phyloP scores from a whole-genome alignment of 2,329 filamentous ascomycete genomes.

The Botryotinia narcissicola region DNA sequence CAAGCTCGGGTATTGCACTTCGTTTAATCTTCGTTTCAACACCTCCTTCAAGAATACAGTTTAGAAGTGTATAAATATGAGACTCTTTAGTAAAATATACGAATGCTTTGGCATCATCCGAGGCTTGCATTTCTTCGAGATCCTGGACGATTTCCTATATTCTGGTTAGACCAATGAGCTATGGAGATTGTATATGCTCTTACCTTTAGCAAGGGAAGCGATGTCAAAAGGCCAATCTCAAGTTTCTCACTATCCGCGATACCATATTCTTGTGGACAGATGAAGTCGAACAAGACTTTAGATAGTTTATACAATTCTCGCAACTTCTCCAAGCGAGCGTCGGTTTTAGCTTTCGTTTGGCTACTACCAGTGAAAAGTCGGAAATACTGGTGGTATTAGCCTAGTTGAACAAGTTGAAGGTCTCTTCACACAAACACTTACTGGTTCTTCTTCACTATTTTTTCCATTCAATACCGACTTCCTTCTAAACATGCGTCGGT shows the following conservation, averaged over 20 bases:
- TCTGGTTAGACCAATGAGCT: slow-evolving; percentile 21
- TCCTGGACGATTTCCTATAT: slow-evolving; percentile 90
- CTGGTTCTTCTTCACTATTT: slow-evolving; percentile 46
- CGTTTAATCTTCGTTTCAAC: slow-evolving; percentile 96
- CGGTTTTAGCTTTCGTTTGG: slow-evolving; percentile 73
- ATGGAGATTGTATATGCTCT: neutral
- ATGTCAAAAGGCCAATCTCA: slow-evolving; percentile 95
- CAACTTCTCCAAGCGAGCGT: slow-evolving; percentile 81
- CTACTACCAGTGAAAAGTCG: slow-evolving; percentile 79
- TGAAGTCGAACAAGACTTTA: slow-evolving; percentile 96
- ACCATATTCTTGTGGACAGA: slow-evolving; percentile 96
- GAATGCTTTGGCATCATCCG: slow-evolving; percentile 89
- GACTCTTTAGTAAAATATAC: slow-evolving; percentile 99
- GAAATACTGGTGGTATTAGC: slow-evolving; percentile 61
- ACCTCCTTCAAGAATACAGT: slow-evolving; percentile 95
- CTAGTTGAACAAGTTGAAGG: too few species aligned
- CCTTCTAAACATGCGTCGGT: slow-evolving; percentile 56
- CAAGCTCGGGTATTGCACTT: slow-evolving; percentile 91
- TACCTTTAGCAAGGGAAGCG: slow-evolving; percentile 74
- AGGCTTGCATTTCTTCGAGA: slow-evolving; percentile 94
- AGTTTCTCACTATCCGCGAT: slow-evolving; percentile 95
- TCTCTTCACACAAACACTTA: neutral
- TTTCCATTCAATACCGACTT: slow-evolving; percentile 58
- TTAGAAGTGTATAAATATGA: slow-evolving; percentile 96
- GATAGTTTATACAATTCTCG: slow-evolving; percentile 90